Evolutionary conservation across 2,329 filamentous ascomycete species (phyloP).

Genomic region (Herpotrichia juniperi): DNA sequence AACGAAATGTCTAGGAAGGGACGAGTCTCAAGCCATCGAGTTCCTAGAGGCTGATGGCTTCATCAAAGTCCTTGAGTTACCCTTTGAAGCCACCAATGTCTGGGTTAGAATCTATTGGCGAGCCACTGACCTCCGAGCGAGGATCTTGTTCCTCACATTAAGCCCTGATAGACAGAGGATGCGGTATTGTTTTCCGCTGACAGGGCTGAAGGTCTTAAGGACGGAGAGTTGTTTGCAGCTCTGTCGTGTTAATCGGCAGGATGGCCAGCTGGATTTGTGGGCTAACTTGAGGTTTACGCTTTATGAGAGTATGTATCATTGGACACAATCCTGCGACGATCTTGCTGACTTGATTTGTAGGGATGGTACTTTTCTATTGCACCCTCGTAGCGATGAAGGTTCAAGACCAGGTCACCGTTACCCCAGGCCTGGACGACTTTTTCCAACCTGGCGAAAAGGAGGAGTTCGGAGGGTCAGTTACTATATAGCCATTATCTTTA

Average conservation of each 20-base stretch:
- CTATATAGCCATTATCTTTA: background rate
- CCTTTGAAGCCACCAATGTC: slow-evolving; percentile 56
- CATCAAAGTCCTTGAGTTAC: slow-evolving; percentile 47
- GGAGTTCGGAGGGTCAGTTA: slow-evolving; percentile 56
- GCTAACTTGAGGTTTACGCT: slow-evolving; percentile 60
- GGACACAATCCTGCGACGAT: background rate
- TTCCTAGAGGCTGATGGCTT: slow-evolving; percentile 48
- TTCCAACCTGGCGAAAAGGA: slow-evolving; percentile 54
- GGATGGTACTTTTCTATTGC: slow-evolving; percentile 63
- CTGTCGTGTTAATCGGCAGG: slow-evolving; percentile 45
- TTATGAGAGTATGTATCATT: slow-evolving; percentile 56
- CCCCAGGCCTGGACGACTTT: slow-evolving; percentile 53
- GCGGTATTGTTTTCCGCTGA: slow-evolving; percentile 58
- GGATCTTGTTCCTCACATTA: slow-evolving; percentile 59
- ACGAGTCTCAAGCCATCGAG: slow-evolving; percentile 42
- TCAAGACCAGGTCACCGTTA: slow-evolving; percentile 55
- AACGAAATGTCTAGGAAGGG: slow-evolving; percentile 43
- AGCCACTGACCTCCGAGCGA: slow-evolving; percentile 56
- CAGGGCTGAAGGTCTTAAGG: slow-evolving; percentile 51
- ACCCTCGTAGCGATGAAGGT: slow-evolving; percentile 63
- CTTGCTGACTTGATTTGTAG: slow-evolving; percentile 40
- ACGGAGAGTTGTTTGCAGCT: slow-evolving; percentile 49
- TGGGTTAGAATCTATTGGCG: slow-evolving; percentile 59
- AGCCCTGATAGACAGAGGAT: slow-evolving; percentile 48
- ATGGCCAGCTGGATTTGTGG: slow-evolving; percentile 57